Evolutionary conservation across 2,329 filamentous ascomycete species (phyloP).

Genomic region (Dactylellina haptotyla): DNA sequence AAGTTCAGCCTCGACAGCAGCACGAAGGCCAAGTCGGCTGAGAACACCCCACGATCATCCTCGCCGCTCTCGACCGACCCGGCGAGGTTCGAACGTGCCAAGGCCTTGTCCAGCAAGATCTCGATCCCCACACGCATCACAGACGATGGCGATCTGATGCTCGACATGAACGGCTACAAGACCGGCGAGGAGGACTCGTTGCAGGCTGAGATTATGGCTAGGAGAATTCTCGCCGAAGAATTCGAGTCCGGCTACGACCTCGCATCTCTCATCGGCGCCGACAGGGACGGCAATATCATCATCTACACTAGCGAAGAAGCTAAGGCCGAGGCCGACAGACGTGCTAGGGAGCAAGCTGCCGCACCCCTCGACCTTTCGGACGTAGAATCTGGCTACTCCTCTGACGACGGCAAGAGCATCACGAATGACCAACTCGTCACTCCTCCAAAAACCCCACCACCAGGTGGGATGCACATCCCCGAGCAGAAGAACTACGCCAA

Average conservation of each 20-base stretch:
- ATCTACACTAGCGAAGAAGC: conserved; percentile 98
- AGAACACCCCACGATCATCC: conserved; percentile 67
- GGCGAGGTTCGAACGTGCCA: conserved; percentile 82
- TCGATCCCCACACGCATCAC: conserved; percentile 91
- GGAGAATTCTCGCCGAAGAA: conserved; percentile 91
- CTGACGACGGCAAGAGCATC: conserved; percentile 77
- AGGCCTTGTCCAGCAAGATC: conserved; percentile 84
- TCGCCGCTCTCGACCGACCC: conserved; percentile 75
- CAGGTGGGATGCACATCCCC: conserved; percentile 8
- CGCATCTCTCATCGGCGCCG: conserved; percentile 90
- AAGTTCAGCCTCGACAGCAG: conserved; percentile 58
- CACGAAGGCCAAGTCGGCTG: conserved; percentile 55
- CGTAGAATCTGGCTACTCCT: conserved; percentile 95
- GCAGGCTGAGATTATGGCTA: conserved; percentile 88
- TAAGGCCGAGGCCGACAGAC: conserved; percentile 71
- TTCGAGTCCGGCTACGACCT: conserved; percentile 96
- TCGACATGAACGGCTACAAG: conserved; percentile 98
- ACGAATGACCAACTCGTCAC: conserved; percentile 72
- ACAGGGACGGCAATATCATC: conserved; percentile 97
- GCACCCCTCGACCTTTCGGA: conserved; percentile 76
- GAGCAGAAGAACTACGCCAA: conserved; percentile 89
- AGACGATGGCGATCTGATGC: conserved; percentile 90
- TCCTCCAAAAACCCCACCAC: conserved; percentile 49
- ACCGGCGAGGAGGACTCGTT: conserved; percentile 91
- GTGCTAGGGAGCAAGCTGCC: conserved; percentile 59